These are phyloP conservation scores for Geotrichum bryndzae DNA, from an alignment of 1,139 yeast genomes.

Conservation along the genomic window DNA sequence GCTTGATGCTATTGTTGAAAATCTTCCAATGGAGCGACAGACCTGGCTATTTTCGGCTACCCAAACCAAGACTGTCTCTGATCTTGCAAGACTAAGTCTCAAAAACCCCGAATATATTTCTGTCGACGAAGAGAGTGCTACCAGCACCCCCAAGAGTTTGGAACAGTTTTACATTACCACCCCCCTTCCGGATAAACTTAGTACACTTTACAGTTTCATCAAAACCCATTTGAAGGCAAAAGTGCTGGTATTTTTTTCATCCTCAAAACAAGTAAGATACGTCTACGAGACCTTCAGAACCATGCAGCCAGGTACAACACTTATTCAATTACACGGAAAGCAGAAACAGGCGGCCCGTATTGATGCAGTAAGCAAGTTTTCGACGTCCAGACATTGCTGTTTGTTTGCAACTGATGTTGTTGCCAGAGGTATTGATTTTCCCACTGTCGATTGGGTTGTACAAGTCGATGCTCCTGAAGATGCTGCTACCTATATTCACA, in stretches of 20 bases:
- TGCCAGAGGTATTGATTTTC: conserved; percentile 96
- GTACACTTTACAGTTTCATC: conserved; percentile 81
- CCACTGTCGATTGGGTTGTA: conserved; percentile 95
- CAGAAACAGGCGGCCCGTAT: conserved; percentile 91
- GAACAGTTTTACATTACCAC: conserved; percentile 76
- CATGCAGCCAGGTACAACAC: conserved; percentile 91
- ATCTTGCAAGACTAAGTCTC: conserved; percentile 81
- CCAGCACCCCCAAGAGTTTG: conserved; percentile 71
- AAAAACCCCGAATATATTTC: conserved; percentile 61
- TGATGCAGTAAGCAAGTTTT: conserved; percentile 81
- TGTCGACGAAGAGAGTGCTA: conserved; percentile 44
- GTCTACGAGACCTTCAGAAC: conserved; percentile 87
- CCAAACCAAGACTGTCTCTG: conserved; percentile 80
- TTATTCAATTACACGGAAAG: conserved; percentile 88
- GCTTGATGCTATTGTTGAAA: conserved; percentile 75
- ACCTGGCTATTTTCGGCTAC: conserved; percentile 90
- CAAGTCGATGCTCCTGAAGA: conserved; percentile 97
- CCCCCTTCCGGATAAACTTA: conserved; percentile 73
- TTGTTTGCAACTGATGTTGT: conserved; percentile 94
- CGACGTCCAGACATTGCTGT: conserved; percentile 82
- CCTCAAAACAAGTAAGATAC: conserved; percentile 92
- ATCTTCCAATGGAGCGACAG: conserved; percentile 75
- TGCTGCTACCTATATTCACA: conserved; percentile 86
- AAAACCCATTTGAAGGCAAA: conserved; percentile 82
- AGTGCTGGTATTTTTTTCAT: conserved; percentile 80